phyloP scores from a whole-genome alignment of 2,329 filamentous ascomycete genomes.

The Stagonosporopsis vannaccii region DNA sequence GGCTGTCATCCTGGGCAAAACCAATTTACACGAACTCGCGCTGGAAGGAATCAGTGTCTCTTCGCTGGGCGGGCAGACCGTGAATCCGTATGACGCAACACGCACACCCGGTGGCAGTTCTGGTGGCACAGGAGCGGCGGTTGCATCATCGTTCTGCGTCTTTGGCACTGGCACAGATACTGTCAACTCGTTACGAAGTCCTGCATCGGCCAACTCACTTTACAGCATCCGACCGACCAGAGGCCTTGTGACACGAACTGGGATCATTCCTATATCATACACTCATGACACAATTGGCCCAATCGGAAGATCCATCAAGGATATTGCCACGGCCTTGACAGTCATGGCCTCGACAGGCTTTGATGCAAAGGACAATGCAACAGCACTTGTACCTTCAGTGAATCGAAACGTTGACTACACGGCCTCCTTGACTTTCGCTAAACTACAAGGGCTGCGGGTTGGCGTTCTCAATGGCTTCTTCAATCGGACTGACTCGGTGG shows the following conservation, averaged over 20 bases:
- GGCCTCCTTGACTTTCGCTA: constrained; percentile 44
- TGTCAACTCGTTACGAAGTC: constrained; percentile 67
- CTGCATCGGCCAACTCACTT: constrained; percentile 67
- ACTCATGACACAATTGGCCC: constrained; percentile 66
- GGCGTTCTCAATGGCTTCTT: constrained; percentile 65
- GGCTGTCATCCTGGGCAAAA: constrained; percentile 64
- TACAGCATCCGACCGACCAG: constrained; percentile 66
- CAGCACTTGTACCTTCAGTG: constrained; percentile 56
- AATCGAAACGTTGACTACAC: constrained; percentile 58
- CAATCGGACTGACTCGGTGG: constrained; percentile 59
- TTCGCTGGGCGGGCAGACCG: constrained; percentile 68
- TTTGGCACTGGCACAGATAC: constrained; percentile 67
- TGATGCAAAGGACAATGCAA: constrained; percentile 62
- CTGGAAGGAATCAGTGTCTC: constrained; percentile 70
- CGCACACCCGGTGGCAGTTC: constrained; percentile 72
- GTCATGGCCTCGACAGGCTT: constrained; percentile 62
- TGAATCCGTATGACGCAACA: constrained; percentile 70
- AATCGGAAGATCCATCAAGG: constrained; percentile 60
- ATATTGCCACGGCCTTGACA: constrained; percentile 60
- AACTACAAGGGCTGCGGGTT: constrained; percentile 54
- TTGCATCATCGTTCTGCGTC: constrained; percentile 65
- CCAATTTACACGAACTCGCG: constrained; percentile 69
- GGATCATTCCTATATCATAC: constrained; percentile 63
- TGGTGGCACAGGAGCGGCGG: constrained; percentile 67
- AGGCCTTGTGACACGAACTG: constrained; percentile 59